Base-by-base conservation (phyloP, 441 rosid species). In the Pelargonium fulgidum region DNA sequence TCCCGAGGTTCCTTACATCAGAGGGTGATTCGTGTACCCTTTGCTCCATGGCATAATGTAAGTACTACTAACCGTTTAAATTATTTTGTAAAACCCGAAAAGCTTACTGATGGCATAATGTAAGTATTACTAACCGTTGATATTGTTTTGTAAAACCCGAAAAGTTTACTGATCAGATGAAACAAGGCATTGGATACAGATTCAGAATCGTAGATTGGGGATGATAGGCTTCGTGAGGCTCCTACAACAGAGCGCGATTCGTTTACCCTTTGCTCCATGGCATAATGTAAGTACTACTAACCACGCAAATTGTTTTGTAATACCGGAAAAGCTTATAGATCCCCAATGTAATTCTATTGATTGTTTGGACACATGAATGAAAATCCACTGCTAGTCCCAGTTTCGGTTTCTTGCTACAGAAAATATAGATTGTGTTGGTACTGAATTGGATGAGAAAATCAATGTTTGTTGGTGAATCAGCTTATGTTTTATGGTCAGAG, bases 101-200 rank as follows among this genome's bases (percentile, higher is more conserved):
- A 59, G 64, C 36, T 59, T 59, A 20, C 64, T 59, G 64, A 19
- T 59, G 36, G 8, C 41, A 36, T 22, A 22, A 59, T 59, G 14
- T 22, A 59, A 59, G 22, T 59, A 36, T 8, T 36, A 36, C 41
- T 36, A 36, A 36, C 41, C 7, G 41, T 7, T 5, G 8, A 36
- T 2, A 36, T 36, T 36, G 41, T 36, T 36, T 36, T 36, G 41
- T 36, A 36, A 36, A 36, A 36, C 41, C 41, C 41, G 8, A 5
- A 5, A 36, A 36, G 41, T 8, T 36, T 36, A 36, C 39, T 33
- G 39, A 33, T 33, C 33, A 6, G 39, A 33, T 33, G 47, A 2
- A 81, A 80, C 5, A 78, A 85, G 85, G 85, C 69, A 65, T 84
- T 44, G 64, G 87, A 82, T 36, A 81, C 68, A 44, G 71, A 72